These are phyloP conservation scores for Sporormia fimetaria DNA, from an alignment of 495 filamentous ascomycete genomes.

Conservation along the genomic window DNA sequence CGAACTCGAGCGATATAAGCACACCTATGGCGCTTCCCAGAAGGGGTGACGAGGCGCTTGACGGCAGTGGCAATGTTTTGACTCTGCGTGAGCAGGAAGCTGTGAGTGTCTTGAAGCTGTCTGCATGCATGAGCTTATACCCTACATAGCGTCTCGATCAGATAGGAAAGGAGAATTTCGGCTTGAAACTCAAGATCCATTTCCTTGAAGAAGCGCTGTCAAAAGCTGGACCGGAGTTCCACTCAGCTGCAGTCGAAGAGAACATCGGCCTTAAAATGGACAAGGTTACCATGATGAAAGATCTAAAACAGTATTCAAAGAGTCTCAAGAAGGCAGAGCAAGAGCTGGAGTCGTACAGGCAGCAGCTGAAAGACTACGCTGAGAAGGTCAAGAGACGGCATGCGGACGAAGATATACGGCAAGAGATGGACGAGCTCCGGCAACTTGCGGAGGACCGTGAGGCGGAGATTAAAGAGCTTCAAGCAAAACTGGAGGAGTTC, in stretches of 20 bases:
- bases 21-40: conserved; percentile 63
- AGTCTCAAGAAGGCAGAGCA: conserved; percentile 65
- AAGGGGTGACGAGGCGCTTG: conserved; percentile 55
- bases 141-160: conserved; percentile 61
- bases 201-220: conserved; percentile 68
- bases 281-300: conserved; percentile 72
- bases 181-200: conserved; percentile 68
- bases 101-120: conserved; percentile 35
- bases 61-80: conserved; percentile 82
- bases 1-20: conserved; percentile 64
- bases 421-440: conserved; percentile 48
- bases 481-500: conserved; percentile 23
- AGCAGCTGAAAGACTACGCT: conserved; percentile 64
- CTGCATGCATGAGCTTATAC: conserved; percentile 5
- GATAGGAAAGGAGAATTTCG: conserved; percentile 87
- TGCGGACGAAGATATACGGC: conserved; percentile 48
- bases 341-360: conserved; percentile 63
- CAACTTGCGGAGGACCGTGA: conserved; percentile 37
- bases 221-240: conserved; percentile 77
- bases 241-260: conserved; percentile 75
- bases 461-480: conserved; percentile 27
- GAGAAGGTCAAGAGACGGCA: conserved; percentile 68
- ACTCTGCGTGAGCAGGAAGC: conserved; percentile 90
- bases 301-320: conserved; percentile 75
- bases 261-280: conserved; percentile 93